These are phyloP conservation scores for Botrytis galanthina DNA, from an alignment of 2,329 filamentous ascomycete genomes.

Conservation along the genomic window DNA sequence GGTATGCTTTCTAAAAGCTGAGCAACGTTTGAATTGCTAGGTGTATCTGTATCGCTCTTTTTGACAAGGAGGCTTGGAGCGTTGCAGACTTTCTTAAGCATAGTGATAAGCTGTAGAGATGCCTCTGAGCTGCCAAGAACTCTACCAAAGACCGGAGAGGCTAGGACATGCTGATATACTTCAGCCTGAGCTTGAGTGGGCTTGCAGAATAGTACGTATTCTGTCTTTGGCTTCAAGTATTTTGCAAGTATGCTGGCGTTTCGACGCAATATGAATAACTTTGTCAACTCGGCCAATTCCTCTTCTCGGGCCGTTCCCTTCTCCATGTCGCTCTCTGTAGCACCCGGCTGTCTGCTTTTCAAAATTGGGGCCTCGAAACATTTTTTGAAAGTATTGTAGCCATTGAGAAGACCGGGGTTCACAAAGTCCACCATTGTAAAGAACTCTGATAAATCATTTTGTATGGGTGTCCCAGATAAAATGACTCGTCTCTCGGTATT, in stretches of 20 bases:
- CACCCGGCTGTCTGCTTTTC: conserved; percentile 56
- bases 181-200: conserved; percentile 88
- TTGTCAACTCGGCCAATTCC: conserved; percentile 86
- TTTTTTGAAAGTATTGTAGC: conserved; percentile 86
- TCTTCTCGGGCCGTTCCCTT: conserved; percentile 72
- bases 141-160: conserved; percentile 60
- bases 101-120: conserved; percentile 66
- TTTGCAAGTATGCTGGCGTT: conserved; percentile 90
- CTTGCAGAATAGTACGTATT: conserved; percentile 92
- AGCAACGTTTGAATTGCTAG: conserved; percentile 39
- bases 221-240: conserved; percentile 86
- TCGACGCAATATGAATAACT: conserved; percentile 81
- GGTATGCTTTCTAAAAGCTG: conserved; percentile 54
- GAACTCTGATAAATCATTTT: conserved; percentile 92
- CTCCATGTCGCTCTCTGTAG: conserved; percentile 67
- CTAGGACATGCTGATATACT: conserved; percentile 70
- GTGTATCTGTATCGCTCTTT: conserved; percentile 40
- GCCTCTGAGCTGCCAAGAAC: conserved; percentile 61
- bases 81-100: conserved; percentile 74
- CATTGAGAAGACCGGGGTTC: conserved; percentile 87
- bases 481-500: conserved; percentile 58
- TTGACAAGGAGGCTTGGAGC: conserved; percentile 62
- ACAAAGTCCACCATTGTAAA: conserved; percentile 95
- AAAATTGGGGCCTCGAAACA: conserved; percentile 92
- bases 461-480: conserved; percentile 77